These are phyloP conservation scores for Coemansia sp. DNA, from an alignment of 192 early-diverging fungal species.

Conservation along the genomic window DNA sequence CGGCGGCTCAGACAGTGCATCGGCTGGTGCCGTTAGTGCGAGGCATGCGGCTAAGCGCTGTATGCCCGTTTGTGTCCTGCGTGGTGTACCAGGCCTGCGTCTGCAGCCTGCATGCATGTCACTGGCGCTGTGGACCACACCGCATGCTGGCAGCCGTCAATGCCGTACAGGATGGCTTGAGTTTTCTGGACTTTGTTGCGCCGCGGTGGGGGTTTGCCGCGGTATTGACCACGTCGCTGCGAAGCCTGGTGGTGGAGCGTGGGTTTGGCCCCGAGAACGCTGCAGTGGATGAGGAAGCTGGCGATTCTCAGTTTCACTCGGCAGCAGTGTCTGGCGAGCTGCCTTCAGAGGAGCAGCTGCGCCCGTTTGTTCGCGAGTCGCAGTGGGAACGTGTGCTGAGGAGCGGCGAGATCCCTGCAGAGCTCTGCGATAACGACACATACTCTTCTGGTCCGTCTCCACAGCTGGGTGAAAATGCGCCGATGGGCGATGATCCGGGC, in stretches of 20 bases:
- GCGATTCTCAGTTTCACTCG: not conserved
- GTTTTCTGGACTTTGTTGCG: slow-evolving; percentile 35
- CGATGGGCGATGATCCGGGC: too few relatives aligned
- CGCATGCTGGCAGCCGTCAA: slow-evolving; percentile 21
- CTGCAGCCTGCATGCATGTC: slow-evolving; percentile 35
- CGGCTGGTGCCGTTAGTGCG: slow-evolving; percentile 40
- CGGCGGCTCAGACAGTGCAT: slow-evolving; percentile 34
- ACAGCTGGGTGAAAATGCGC: too few relatives aligned
- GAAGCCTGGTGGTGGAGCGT: slow-evolving; percentile 38
- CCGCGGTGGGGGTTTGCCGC: slow-evolving; percentile 43
- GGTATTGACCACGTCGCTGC: slow-evolving; percentile 35
- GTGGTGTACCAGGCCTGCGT: slow-evolving; percentile 49
- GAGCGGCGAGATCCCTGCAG: slow-evolving; percentile 27
- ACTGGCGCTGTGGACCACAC: slow-evolving; percentile 22
- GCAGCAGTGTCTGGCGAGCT: not conserved
- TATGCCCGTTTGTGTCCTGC: slow-evolving; percentile 35
- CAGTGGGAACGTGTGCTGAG: slow-evolving; percentile 36
- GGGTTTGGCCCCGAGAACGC: slow-evolving; percentile 22
- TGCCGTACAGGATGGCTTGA: slow-evolving; percentile 27
- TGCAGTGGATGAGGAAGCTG: not conserved
- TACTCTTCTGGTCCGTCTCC: too few relatives aligned
- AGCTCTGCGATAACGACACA: not conserved
- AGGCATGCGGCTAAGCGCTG: slow-evolving; percentile 27
- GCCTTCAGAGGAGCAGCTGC: slow-evolving; percentile 16
- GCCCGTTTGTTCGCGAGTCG: slow-evolving; percentile 25